Evolutionary conservation across 78 protist genomes (phyloP).

Genomic region (Dictyostelium citrinum): DNA sequence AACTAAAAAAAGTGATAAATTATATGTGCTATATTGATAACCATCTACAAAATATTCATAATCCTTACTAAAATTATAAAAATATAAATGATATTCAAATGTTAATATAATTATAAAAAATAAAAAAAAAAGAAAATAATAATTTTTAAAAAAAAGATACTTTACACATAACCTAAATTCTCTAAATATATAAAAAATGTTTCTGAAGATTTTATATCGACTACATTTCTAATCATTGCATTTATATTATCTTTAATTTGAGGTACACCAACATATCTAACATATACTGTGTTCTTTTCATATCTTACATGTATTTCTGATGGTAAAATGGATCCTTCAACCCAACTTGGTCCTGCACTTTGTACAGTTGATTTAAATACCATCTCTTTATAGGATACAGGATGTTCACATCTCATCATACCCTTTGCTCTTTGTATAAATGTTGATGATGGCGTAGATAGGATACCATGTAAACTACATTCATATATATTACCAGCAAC

Average conservation of each 20-base stretch:
- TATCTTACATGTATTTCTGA: conserved; percentile 67
- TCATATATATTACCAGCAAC: conserved; percentile 42
- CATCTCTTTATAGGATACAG: conserved; percentile 32
- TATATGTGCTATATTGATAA: conserved; percentile 52
- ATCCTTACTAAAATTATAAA: conserved; percentile 5
- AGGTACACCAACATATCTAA: conserved; percentile 61
- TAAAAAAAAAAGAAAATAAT: no score
- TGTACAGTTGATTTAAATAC: conserved; percentile 37
- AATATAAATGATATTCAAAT: neutral
- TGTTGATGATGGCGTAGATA: conserved; percentile 31
- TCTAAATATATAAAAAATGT: conserved; percentile 20
- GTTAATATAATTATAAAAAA: neutral
- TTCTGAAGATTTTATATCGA: conserved; percentile 34
- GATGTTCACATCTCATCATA: conserved; percentile 67
- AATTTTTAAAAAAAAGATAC: neutral
- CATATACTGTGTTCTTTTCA: conserved; percentile 7
- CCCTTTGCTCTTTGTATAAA: conserved; percentile 67
- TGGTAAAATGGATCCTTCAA: conserved; percentile 52
- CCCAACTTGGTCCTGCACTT: conserved; percentile 59
- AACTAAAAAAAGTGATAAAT: conserved; percentile 47
- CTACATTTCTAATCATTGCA: conserved; percentile 67
- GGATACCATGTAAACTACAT: conserved; percentile 70
- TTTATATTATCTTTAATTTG: conserved; percentile 62
- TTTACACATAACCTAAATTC: conserved; percentile 55
- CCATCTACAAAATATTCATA: conserved; percentile 73